Evolutionary conservation across 176 grass and related monocot genomes (phyloP).

Genomic region (Bothriochloa decipiens): DNA sequence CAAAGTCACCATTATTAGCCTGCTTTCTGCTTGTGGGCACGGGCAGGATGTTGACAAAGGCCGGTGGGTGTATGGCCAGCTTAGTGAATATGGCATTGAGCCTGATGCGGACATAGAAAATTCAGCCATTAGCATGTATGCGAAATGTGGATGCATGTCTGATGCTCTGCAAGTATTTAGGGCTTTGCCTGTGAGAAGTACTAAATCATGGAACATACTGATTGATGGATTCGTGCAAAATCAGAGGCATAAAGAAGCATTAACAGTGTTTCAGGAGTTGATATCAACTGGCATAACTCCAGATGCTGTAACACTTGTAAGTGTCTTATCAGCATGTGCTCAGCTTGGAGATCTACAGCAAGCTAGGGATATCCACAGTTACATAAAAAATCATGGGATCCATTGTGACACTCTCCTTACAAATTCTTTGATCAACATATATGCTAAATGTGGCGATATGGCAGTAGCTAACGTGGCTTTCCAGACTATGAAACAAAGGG

Average conservation of each 20-base stretch:
- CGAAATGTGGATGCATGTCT: conserved; percentile 51
- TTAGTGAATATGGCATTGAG: conserved; percentile 57
- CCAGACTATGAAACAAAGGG: conserved; percentile 49
- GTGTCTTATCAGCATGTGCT: conserved; percentile 67
- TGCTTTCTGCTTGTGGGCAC: conserved; percentile 67
- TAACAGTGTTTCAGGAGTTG: conserved; percentile 64
- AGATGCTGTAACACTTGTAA: conserved; percentile 61
- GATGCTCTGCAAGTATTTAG: conserved; percentile 59
- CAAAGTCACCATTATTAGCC: conserved; percentile 64
- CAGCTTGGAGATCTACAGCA: conserved; percentile 68
- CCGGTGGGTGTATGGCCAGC: conserved; percentile 56
- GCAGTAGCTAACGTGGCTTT: conserved; percentile 59
- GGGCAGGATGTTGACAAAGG: conserved; percentile 44
- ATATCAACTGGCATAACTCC: conserved; percentile 31
- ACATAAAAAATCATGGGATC: conserved; percentile 44
- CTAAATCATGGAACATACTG: conserved; percentile 72
- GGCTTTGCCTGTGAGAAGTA: conserved; percentile 53
- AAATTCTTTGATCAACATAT: conserved; percentile 89
- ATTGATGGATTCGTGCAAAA: conserved; percentile 70
- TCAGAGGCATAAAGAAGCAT: conserved; percentile 47
- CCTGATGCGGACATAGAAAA: conserved; percentile 58
- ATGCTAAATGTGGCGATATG: conserved; percentile 83
- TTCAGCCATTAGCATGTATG: conserved; percentile 67
- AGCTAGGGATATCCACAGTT: conserved; percentile 56
- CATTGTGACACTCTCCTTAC: conserved; percentile 52